These are phyloP conservation scores for Primulina huaijiensis DNA, from an alignment of 257 asterid species.

Conservation along the genomic window DNA sequence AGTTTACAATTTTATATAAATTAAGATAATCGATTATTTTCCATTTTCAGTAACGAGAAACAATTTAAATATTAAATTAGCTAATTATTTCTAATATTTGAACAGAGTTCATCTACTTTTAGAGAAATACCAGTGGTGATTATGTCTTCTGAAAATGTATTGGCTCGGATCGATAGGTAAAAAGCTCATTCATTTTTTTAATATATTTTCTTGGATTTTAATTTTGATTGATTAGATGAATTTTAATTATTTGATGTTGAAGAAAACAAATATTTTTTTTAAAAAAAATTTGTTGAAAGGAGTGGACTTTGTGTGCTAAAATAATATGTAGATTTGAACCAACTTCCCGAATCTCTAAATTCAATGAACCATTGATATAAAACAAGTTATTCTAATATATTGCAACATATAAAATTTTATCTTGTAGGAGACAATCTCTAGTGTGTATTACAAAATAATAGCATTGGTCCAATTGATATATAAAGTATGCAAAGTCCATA, in stretches of 20 bases:
- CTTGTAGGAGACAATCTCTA: conserved; percentile 22
- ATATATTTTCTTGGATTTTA: background rate
- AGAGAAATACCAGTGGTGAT: conserved; percentile 93
- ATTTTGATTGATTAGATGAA: too few species aligned
- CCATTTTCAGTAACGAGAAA: background rate
- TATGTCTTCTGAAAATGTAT: conserved; percentile 89
- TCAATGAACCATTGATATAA: conserved; percentile 33
- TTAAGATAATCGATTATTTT: too few species aligned
- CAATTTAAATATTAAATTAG: background rate
- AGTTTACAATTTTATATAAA: background rate
- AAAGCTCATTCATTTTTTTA: background rate
- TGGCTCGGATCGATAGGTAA: conserved; percentile 84
- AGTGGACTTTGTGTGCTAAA: background rate
- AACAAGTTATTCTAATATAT: conserved; percentile 26
- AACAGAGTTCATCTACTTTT: conserved; percentile 81
- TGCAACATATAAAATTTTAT: conserved; percentile 34
- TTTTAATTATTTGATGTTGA: background rate
- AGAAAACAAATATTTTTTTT: too few species aligned
- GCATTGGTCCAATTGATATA: conserved; percentile 24
- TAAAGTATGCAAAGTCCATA: conserved; percentile 21
- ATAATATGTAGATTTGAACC: background rate
- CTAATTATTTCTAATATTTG: conserved; percentile 11
- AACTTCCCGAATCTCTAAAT: conserved; percentile 30
- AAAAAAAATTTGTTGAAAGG: background rate
- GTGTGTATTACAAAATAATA: conserved; percentile 3